A percentile compares a stretch with the other conserved stretches of the same genome.
Evolutionary conservation across 2,329 filamentous ascomycete species (phyloP).

Genomic region (Cordyceps militaris): DNA sequence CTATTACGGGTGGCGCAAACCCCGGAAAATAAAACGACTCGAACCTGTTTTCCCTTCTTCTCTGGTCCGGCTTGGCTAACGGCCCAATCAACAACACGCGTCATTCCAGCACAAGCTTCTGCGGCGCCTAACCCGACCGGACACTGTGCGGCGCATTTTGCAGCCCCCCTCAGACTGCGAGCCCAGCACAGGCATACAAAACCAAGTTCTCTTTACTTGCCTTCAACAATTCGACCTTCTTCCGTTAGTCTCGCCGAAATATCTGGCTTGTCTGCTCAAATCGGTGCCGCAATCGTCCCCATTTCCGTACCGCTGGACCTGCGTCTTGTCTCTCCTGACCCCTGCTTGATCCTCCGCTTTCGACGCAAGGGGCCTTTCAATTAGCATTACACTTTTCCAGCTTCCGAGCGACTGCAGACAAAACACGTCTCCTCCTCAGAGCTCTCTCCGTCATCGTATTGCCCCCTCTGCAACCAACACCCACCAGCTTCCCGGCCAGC

Average conservation of each 20-base stretch:
- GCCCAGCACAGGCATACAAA: neutral
- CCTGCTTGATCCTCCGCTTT: conserved; percentile 10
- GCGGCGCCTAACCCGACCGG: neutral
- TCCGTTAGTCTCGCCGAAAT: neutral
- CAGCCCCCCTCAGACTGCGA: neutral
- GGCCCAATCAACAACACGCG: conserved; percentile 4
- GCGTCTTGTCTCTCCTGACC: conserved; percentile 9
- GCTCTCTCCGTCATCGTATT: neutral
- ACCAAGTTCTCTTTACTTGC: neutral
- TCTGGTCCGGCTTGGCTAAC: neutral
- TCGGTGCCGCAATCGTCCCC: neutral
- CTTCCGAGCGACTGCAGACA: neutral
- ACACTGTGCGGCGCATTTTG: neutral
- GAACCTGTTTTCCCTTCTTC: neutral
- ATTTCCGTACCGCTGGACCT: neutral
- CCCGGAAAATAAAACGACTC: neutral
- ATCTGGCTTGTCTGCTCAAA: neutral
- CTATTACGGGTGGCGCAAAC: neutral
- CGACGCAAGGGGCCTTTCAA: conserved; percentile 9
- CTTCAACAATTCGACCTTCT: neutral
- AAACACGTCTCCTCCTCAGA: neutral
- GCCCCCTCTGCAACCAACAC: neutral
- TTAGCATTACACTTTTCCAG: neutral
- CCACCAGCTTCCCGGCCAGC: neutral
- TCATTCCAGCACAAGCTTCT: conserved; percentile 3